Percentiles rank a stretch among this genome's conserved stretches.
Conservation (phyloP, 306 rosid genomes). For the Lotus japonicus region DNA sequence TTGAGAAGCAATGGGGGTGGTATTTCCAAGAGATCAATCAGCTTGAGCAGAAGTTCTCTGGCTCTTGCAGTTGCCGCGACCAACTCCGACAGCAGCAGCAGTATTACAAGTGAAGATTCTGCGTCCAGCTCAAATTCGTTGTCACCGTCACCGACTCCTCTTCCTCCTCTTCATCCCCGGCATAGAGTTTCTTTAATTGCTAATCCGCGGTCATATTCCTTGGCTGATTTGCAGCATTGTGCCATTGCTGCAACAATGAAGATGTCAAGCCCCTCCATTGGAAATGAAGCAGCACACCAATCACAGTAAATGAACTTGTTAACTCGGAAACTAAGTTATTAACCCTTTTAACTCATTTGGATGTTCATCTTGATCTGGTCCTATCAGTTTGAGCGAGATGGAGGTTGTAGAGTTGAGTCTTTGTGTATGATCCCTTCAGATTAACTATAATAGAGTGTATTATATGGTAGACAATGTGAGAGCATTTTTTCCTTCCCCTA, state of each 20-base stretch:
- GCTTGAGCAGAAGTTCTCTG: constrained; percentile 58
- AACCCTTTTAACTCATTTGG: neutral
- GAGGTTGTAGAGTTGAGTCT: neutral
- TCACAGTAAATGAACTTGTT: constrained; percentile 17
- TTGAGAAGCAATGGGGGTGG: constrained; percentile 53
- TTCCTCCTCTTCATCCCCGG: constrained; percentile 47
- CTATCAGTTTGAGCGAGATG: constrained; percentile 18
- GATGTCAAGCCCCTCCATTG: constrained; percentile 19
- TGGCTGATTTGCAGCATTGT: constrained; percentile 63
- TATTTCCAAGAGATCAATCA: constrained; percentile 67
- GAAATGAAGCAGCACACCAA: constrained; percentile 21
- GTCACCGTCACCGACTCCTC: constrained; percentile 17
- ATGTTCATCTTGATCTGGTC: constrained; percentile 1
- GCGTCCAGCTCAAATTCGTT: constrained; percentile 31
- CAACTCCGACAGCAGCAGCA: constrained; percentile 59
- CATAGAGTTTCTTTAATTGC: constrained; percentile 9
- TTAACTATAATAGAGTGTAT: neutral
- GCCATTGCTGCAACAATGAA: constrained; percentile 36
- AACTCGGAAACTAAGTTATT: neutral
- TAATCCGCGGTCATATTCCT: constrained; percentile 46
- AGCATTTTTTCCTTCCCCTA: too few species aligned
- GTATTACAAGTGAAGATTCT: constrained; percentile 57
- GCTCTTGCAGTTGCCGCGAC: constrained; percentile 73
- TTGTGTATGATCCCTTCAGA: neutral
- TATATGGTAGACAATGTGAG: neutral